These are phyloP conservation scores for Trichocladium uniseriatum DNA, from an alignment of 495 filamentous ascomycete genomes.

Conservation along the genomic window DNA sequence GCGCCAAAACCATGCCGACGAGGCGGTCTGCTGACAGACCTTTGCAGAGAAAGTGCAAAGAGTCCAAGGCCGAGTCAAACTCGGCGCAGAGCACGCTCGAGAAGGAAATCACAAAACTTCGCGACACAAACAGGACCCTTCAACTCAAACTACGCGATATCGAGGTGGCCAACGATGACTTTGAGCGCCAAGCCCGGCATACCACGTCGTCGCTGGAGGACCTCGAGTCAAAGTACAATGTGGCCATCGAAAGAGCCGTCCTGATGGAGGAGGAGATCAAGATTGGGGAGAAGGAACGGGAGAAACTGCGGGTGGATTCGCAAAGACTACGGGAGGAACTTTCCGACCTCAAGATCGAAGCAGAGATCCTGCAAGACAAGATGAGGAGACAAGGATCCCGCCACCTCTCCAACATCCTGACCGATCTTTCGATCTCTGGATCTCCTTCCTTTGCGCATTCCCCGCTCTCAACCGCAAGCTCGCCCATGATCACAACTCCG, in stretches of 20 bases:
- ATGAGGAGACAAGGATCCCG: constrained; percentile 53
- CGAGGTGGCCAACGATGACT: constrained; percentile 97
- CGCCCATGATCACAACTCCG: constrained; percentile 63
- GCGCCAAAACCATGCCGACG: neutral
- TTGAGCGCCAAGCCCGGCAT: constrained; percentile 88
- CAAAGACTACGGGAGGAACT: constrained; percentile 85
- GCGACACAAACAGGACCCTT: constrained; percentile 72
- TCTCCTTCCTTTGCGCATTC: constrained; percentile 51
- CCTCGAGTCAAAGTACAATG: constrained; percentile 91
- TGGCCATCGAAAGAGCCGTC: constrained; percentile 81
- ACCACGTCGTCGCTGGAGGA: constrained; percentile 93
- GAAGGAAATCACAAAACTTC: constrained; percentile 88
- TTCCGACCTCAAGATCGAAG: constrained; percentile 85
- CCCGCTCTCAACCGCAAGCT: constrained; percentile 54
- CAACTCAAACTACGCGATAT: constrained; percentile 83
- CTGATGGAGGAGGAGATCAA: constrained; percentile 93
- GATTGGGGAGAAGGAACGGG: constrained; percentile 80
- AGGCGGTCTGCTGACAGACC: constrained; percentile 12
- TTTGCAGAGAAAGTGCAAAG: constrained; percentile 83
- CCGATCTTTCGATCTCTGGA: constrained; percentile 42
- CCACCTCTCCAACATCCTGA: constrained; percentile 43
- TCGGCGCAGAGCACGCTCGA: constrained; percentile 75
- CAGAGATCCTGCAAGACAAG: constrained; percentile 90
- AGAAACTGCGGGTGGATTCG: constrained; percentile 74
- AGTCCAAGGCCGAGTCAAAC: constrained; percentile 79